phyloP scores from a whole-genome alignment of 2,329 filamentous ascomycete genomes.

The Aspergillus unguis region DNA sequence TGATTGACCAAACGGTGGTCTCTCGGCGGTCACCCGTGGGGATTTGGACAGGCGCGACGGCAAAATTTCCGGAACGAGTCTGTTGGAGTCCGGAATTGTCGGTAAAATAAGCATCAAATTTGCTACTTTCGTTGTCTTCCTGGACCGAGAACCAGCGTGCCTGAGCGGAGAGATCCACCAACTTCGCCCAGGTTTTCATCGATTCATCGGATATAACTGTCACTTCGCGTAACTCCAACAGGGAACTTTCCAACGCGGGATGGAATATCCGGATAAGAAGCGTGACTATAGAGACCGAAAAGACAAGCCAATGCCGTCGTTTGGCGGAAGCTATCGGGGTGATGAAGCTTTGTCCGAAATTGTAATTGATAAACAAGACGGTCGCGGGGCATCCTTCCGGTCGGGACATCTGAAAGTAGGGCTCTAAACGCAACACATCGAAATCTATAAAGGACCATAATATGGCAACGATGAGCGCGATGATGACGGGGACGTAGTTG shows the following conservation, averaged over 20 bases:
- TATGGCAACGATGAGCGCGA: constrained; percentile 46
- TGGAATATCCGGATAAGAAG: constrained; percentile 32
- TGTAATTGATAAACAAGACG: constrained; percentile 36
- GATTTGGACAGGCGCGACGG: constrained; percentile 33
- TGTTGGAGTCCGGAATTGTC: constrained; percentile 18
- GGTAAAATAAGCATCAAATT: constrained; percentile 22
- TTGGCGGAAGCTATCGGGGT: constrained; percentile 31
- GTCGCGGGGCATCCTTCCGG: constrained; percentile 32
- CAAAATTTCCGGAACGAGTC: constrained; percentile 28
- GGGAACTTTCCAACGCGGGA: constrained; percentile 31
- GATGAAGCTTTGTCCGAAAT: constrained; percentile 35
- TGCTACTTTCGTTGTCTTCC: constrained; percentile 23
- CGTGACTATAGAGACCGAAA: constrained; percentile 32
- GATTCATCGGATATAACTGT: constrained; percentile 18
- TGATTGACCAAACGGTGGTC: constrained; percentile 29
- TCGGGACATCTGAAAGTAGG: constrained; percentile 44
- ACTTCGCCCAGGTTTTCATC: constrained; percentile 29
- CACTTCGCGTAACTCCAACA: constrained; percentile 32
- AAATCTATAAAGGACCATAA: constrained; percentile 51
- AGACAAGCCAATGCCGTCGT: constrained; percentile 32
- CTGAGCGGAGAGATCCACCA: constrained; percentile 28
- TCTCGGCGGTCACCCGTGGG: constrained; percentile 20
- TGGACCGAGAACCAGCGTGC: constrained; percentile 31
- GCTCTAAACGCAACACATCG: constrained; percentile 49
- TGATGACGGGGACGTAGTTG: constrained; percentile 43